Conservation (phyloP, 129 eudicot species). For the Solidago caesia region DNA sequence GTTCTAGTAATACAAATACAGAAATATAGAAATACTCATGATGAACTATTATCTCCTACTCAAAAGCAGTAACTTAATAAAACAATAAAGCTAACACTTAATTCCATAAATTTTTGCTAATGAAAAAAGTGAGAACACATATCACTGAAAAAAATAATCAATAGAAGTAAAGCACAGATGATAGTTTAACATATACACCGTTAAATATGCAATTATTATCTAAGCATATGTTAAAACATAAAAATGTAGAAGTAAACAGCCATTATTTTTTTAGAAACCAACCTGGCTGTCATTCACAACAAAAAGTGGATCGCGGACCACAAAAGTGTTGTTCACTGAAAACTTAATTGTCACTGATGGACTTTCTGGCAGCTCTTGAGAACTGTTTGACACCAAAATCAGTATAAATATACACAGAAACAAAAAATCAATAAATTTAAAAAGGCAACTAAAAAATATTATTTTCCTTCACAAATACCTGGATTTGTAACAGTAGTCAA, state of each 20-base stretch:
- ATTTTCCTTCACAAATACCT: conserved; percentile 46
- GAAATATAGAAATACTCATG: too few species aligned
- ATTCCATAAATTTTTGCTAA: conserved; percentile 2
- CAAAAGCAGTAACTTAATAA: neutral
- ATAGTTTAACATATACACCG: neutral
- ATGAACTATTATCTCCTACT: conserved; percentile 3
- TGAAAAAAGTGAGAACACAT: neutral
- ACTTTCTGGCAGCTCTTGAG: conserved; percentile 41
- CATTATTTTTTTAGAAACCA: conserved; percentile 23
- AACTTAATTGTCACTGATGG: conserved; percentile 72
- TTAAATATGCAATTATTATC: neutral
- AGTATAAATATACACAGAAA: neutral
- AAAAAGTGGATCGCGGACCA: conserved; percentile 67
- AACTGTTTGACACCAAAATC: conserved; percentile 44
- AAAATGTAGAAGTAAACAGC: conserved; percentile 4
- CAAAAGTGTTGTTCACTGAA: conserved; percentile 60
- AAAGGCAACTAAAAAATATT: conserved; percentile 2
- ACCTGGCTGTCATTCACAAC: conserved; percentile 65
- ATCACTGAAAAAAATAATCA: neutral
- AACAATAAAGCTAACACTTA: conserved; percentile 10
- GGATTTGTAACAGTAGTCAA: conserved; percentile 80
- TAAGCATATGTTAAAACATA: neutral
- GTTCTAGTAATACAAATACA: neutral
- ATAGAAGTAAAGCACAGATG: neutral
- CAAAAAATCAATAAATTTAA: neutral